These are phyloP conservation scores for Botrytis medusae DNA, from an alignment of 2,329 filamentous ascomycete genomes.

Conservation along the genomic window DNA sequence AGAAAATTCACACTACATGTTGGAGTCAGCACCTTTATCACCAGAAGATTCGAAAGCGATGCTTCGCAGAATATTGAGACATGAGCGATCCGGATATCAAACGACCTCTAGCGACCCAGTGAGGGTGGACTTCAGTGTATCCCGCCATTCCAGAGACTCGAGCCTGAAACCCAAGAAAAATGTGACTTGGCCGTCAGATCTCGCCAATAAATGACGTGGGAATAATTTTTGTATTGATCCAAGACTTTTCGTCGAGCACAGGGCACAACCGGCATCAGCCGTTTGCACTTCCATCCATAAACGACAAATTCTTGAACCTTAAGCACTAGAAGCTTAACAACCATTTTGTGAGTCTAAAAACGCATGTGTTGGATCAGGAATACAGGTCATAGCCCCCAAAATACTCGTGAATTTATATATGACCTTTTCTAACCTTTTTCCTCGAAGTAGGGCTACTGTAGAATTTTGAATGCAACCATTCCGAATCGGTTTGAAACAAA, in stretches of 20 bases:
- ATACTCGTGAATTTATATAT: neutral
- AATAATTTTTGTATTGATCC: neutral
- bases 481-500: neutral
- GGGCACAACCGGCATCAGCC: accelerated
- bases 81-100: neutral
- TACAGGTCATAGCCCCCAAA: neutral
- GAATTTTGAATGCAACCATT: accelerated
- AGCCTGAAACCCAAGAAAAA: neutral
- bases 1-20: conserved; percentile 24
- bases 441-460: neutral
- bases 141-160: neutral
- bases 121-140: too few species aligned
- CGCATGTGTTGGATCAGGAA: neutral
- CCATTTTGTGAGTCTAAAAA: neutral
- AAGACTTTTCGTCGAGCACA: neutral
- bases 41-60: neutral
- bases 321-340: neutral
- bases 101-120: neutral
- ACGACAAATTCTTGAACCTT: neutral
- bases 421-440: neutral
- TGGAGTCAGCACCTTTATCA: conserved; percentile 21
- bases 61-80: neutral
- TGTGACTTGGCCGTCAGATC: neutral
- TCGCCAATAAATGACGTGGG: neutral
- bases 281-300: neutral